Conservation (phyloP, 1,139 yeast species). For the Lodderomyces margitis region DNA sequence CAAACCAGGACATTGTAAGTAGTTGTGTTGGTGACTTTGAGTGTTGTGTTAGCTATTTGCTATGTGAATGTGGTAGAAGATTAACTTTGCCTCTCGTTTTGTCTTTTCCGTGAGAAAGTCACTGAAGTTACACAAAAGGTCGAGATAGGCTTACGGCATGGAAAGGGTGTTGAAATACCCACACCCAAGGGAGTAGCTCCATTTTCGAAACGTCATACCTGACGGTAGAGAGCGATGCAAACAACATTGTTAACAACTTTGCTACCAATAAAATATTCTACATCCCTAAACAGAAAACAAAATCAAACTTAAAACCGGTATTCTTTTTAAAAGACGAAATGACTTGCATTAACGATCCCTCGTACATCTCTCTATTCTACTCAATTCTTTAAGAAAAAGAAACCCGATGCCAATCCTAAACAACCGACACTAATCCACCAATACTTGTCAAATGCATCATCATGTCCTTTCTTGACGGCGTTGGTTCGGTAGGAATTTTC, state of each 20-base stretch:
- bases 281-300: too few species aligned
- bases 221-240: too few species aligned
- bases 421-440: constrained; percentile 44
- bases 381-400: constrained; percentile 14
- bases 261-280: too few species aligned
- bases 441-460: constrained; percentile 43
- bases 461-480: constrained; percentile 52
- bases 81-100: constrained; percentile 1
- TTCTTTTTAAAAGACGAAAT: neutral
- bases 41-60: too few species aligned
- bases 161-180: too few species aligned
- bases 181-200: too few species aligned
- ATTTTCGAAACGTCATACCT: too few species aligned
- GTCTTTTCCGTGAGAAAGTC: neutral
- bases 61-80: too few species aligned
- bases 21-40: too few species aligned
- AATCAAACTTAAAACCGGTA: too few species aligned
- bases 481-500: constrained; percentile 80
- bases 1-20: constrained; percentile 61
- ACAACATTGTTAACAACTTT: too few species aligned
- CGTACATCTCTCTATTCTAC: constrained; percentile 3
- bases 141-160: too few species aligned
- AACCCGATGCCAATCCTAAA: constrained; percentile 26
- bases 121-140: neutral
- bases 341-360: neutral